Evolutionary conservation across 2,329 filamentous ascomycete species (phyloP), one percentile per base, ranked within the genome.

Genomic region (Aureobasidium sp.): DNA sequence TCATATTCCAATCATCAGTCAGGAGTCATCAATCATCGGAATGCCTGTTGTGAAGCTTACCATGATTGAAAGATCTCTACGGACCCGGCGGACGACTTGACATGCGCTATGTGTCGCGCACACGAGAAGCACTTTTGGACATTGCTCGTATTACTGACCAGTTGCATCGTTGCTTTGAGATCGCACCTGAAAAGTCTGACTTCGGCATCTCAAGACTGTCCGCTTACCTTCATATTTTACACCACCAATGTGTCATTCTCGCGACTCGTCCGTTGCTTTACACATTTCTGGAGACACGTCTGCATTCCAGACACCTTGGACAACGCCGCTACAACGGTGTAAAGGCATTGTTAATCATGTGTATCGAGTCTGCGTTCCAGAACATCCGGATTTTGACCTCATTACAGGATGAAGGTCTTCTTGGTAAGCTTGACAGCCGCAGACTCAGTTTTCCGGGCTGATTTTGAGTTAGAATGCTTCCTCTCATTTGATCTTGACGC

Each of bases 201-300:
- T 42, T 63, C 3, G 66, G 64, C 22, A 66, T 69, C 14, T 66
- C 64, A 14, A 62, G 68, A 22, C 58, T 68, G 3, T 65, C 66
- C 27, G 65, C 66, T 12, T 67, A 67, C 47, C 63, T 67, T 15
- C 64, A 67, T 47, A 55, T 69, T 14, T 65, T 68, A 11, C 65
- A 68, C 39, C 66, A 69, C 36, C 48, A 59, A 56, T 67, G 67
- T 45, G 65, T 66, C 44, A 66, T 68, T 15, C 64, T 68, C 3
- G 66, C 66, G 2, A 67, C 74, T 72, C n/a, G 78, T 61, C 77
- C 77, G 12, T 62, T 79, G 3, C 63, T 79, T 2, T 79, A 78
- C 61, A 78, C 73, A 61, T 77, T 78, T 6, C 17, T 47, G n/a
- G 44, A 47, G 11, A 5, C 44, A 29, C 22, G 25, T 15, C 22